phyloP scores from a whole-genome alignment of 192 early-diverging fungal species.

The Chytriomyces confervae region DNA sequence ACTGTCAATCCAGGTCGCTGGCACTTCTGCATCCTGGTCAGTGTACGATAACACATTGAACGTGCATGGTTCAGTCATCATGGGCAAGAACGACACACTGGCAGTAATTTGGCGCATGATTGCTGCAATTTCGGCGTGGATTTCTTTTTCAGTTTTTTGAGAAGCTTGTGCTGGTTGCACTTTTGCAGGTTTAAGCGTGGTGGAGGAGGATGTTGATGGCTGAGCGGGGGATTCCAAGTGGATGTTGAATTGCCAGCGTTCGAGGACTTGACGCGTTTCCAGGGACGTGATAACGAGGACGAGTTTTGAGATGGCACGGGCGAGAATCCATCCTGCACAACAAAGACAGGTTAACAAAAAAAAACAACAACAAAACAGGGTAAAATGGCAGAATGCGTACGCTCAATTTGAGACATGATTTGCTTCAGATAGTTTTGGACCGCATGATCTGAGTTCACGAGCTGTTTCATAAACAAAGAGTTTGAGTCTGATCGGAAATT shows the following conservation, averaged over 20 bases:
- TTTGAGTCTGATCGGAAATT: background rate
- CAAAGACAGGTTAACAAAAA: background rate
- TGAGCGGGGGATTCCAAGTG: constrained; percentile 54
- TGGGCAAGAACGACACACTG: constrained; percentile 87
- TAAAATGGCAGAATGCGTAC: constrained; percentile 51
- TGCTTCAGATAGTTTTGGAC: constrained; percentile 77
- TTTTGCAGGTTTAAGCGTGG: background rate
- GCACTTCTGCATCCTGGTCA: constrained; percentile 83
- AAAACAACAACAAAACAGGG: background rate
- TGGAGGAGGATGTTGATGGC: background rate
- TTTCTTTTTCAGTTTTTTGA: constrained; percentile 62
- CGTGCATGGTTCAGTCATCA: constrained; percentile 86
- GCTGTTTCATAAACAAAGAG: constrained; percentile 17
- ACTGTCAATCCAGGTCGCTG: constrained; percentile 84
- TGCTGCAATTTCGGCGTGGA: constrained; percentile 80
- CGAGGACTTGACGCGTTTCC: constrained; percentile 80
- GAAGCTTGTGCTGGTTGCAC: background rate
- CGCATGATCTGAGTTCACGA: constrained; percentile 75
- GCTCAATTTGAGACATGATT: constrained; percentile 80
- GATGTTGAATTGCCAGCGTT: constrained; percentile 96
- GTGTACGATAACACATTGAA: constrained; percentile 93
- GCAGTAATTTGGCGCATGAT: constrained; percentile 92
- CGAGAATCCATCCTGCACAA: constrained; percentile 73
- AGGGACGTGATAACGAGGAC: constrained; percentile 87
- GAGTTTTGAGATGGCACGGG: constrained; percentile 77